Evolutionary conservation across 768 basidiomycete genomes (phyloP), one percentile per base, ranked within the genome.

Genomic region (Hericium coralloides): DNA sequence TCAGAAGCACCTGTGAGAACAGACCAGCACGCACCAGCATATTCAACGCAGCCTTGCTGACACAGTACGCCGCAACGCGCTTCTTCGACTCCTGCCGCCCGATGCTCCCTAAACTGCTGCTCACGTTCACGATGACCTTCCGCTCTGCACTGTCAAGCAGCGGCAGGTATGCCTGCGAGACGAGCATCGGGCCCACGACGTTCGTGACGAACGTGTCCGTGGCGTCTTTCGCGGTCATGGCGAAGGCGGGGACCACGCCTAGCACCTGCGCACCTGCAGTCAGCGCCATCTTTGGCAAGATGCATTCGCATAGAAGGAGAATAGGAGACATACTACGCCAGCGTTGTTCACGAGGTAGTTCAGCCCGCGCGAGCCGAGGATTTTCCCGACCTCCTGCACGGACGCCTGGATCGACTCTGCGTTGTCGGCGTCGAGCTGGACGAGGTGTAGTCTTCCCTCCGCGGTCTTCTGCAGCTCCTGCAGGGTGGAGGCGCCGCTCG

Each of bases 301-400:
- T 38, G 38, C 15, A 38, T 38, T 8, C 43, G 4, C 43, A 45
- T 3, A 2, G 17, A 2, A 38, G 37, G 9, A 8, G 38, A 45
- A 17, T n/a, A n/a, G 18, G 10, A 8, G 14, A 65, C 73, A 49
- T 55, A 73, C 72, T 26, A 73, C 60, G 0, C 63, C 74, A 2
- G 74, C 72, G 53, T 74, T 74, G 63, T 74, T 76, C 55, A 73
- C 58, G 22, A 76, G 64, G 55, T 73, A 75, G 61, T 76, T 71
- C 9, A 76, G 58, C 14, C 73, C 72, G 2, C 49, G 37, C 47
- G 58, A 59, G 3, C 63, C 66, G 15, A 75, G 59, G 20, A 70
- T 55, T 38, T 55, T 61, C 43, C 59, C 66, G 22, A 68, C 66
- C 9, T 57, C 43, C 39, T 56, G 49, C 12, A 59, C 63, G 7